Evolutionary conservation across 352 stramenopile species (phyloP), one percentile per base, ranked within the genome.

Genomic region (Pythium biforme): DNA sequence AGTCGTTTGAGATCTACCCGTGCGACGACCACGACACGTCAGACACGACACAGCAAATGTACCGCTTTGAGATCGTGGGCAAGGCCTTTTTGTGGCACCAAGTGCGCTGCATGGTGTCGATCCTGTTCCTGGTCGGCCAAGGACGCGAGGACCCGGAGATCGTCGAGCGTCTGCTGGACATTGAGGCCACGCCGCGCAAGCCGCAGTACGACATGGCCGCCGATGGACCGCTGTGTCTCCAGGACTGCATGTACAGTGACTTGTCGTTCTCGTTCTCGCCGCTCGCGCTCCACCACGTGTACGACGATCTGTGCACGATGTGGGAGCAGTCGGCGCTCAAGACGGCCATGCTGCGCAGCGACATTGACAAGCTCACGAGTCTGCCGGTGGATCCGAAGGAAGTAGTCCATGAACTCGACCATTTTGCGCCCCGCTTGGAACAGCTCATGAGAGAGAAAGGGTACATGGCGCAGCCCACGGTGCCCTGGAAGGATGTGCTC

Each of bases 71-170:
- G 71, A 82, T 95, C 20, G 69, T 83, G 33, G 98, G 97, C 1
- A 89, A 96, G 64, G 97, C 97, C 17, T 99, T 99, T 72, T 68
- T 99, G 58, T 99, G 98, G 98, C 98, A 99, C 81, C 98, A 99
- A 77, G 97, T 99, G 65, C 92, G 98, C 37, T 99, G 95, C 75
- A 99, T 99, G 76, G 95, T 98, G 33, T 79, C 96, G 4, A 82
- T 99, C 26, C 70, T 99, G 14, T 99, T 99, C 68, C 73, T 99
- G 31, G 84, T 99, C 45, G 98, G 97, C 11, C 79, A 88, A 15
- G 82, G 89, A 31, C 80, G 88, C 25, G 98, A 99, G 72, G 60
- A 86, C n/a, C 90, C 96, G 0, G 68, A 73, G 8, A 77, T 99
- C 20, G 80, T 99, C 20, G 63, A 83, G 25, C 68, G 86, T 34